Base-by-base conservation (phyloP, 768 basidiomycete genomes). In the Leccinum barrowsii region DNA sequence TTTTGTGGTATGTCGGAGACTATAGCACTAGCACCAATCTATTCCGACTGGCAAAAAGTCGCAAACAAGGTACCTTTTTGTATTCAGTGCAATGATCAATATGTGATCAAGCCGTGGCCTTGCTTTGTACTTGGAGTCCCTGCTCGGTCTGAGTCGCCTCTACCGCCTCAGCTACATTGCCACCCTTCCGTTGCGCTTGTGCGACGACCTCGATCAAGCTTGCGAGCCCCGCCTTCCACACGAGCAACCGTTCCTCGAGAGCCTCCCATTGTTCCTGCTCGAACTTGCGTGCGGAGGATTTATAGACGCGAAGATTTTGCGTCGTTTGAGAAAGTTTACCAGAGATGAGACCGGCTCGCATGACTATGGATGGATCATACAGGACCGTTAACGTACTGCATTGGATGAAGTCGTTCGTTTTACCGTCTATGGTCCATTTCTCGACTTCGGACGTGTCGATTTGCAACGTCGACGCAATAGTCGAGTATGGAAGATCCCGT, bases 391-490 rank as follows among this genome's bases (percentile, higher is more conserved):
- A 47, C 48, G 24, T 5, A 6, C 6, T 26, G 22, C 4, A 6
- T 21, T 48, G 3, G 0, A 30, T 32, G 32, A 5, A 30, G 4
- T 19, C 7, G 54, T 55, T 49, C 30, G 12, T 62, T 78, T 59
- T 67, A 92, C 92, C 86, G 74, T 94, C 90, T 61, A 94, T 94
- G 42, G 86, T 85, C 90, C 91, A 94, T 66, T 82, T 85, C 70
- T 94, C 93, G 28, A 94, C 90, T 59, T 90, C 78, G 24, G 80
- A 75, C 21, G 72, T 59, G 24, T 85, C 80, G 7, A 92, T 83
- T 62, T 90, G 82, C 47, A 94, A 74, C 12, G 82, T 78, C 28
- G 83, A 77, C 1, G 87, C 86, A 37, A 95, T 83, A 65, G 79
- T 81, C 10, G 82, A 70, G 71, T 94, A 94, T 1, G 86, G 74